These are phyloP conservation scores for Moringa oleifera DNA, from an alignment of 345 rosid species.

Conservation along the genomic window DNA sequence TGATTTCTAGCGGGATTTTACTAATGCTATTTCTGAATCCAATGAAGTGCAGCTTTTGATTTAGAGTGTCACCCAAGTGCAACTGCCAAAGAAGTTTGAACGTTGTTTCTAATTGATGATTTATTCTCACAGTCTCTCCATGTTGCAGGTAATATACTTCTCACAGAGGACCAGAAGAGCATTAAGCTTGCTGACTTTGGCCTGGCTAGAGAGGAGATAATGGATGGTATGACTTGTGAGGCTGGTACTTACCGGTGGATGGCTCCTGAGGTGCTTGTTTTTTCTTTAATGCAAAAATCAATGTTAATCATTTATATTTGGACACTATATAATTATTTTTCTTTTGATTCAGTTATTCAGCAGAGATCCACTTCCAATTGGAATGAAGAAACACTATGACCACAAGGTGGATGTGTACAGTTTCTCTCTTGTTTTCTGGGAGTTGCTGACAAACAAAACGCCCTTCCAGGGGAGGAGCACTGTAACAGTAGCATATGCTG, in stretches of 20 bases:
- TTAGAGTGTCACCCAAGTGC: neutral
- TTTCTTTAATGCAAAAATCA: neutral
- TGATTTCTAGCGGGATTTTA: neutral
- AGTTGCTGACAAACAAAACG: conserved; percentile 44
- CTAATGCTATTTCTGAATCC: neutral
- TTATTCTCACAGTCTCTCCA: neutral
- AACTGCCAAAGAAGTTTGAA: too few relatives aligned
- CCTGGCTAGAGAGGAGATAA: conserved; percentile 42
- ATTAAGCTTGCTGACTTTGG: conserved; percentile 62
- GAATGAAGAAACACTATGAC: conserved; percentile 48
- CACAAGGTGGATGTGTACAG: conserved; percentile 76
- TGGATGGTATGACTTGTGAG: conserved; percentile 45
- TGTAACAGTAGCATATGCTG: conserved; percentile 32
- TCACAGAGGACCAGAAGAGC: conserved; percentile 35
- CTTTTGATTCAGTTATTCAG: conserved; percentile 33
- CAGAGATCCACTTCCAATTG: conserved; percentile 33
- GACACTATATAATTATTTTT: neutral
- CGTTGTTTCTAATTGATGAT: neutral
- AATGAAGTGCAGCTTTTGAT: neutral
- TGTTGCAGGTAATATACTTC: conserved; percentile 45
- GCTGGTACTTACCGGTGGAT: conserved; percentile 69
- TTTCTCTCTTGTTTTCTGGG: conserved; percentile 60
- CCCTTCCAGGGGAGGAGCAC: conserved; percentile 36
- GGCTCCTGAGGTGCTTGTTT: conserved; percentile 66
- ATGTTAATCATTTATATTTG: neutral